phyloP scores from a whole-genome alignment of 2,329 filamentous ascomycete species.

The Colletotrichum incanum region DNA sequence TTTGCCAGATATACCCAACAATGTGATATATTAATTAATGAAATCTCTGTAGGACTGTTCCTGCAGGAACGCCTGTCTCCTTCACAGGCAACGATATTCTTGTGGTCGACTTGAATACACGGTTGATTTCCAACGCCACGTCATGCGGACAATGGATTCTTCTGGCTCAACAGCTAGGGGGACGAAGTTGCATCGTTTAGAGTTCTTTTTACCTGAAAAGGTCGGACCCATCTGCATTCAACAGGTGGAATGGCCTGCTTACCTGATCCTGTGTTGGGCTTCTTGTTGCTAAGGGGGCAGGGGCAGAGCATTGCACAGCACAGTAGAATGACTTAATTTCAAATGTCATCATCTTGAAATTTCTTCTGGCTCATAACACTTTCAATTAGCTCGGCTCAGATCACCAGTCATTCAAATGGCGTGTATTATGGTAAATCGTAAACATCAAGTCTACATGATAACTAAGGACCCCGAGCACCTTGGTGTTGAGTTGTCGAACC shows the following conservation, averaged over 20 bases:
- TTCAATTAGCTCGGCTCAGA: background rate
- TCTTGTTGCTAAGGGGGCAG: background rate
- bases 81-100: conserved; percentile 36
- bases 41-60: conserved; percentile 11
- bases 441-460: background rate
- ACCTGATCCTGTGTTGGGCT: no score
- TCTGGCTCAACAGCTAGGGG: conserved; percentile 11
- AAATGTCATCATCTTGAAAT: no score
- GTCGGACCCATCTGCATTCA: background rate
- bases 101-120: background rate
- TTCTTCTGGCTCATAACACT: background rate
- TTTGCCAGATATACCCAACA: fast-evolving
- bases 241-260: background rate
- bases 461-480: background rate
- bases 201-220: no score
- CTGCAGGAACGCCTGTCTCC: conserved; percentile 5
- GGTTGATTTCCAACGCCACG: conserved; percentile 32
- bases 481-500: no score
- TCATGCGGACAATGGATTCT: conserved; percentile 27
- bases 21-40: conserved; percentile 50
- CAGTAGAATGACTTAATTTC: background rate
- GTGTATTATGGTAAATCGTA: background rate
- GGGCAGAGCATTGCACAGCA: background rate
- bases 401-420: background rate
- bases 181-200: conserved; percentile 3